Percentiles rank a stretch among this genome's conserved stretches.
Conservation (phyloP, 2,329 filamentous ascomycete genomes). For the Aspergillus puulaauensis region DNA sequence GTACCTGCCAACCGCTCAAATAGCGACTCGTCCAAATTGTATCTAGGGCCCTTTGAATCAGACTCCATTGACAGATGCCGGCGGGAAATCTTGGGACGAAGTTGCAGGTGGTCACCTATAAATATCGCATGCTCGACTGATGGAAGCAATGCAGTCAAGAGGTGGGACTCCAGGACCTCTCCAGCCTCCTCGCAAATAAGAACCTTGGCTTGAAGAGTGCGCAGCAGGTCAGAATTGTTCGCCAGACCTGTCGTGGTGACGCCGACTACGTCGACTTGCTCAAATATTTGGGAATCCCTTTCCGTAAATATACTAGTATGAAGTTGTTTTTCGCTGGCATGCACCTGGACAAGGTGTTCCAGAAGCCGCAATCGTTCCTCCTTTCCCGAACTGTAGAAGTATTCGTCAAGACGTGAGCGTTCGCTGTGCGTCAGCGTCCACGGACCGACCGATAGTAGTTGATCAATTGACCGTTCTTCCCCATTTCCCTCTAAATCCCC, state of each 20-base stretch:
- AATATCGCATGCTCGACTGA: slow-evolving; percentile 10
- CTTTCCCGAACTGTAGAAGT: neutral
- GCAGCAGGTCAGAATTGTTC: neutral
- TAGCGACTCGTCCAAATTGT: slow-evolving; percentile 50
- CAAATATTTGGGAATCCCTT: neutral
- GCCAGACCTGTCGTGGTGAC: slow-evolving; percentile 13
- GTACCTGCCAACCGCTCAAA: slow-evolving; percentile 51
- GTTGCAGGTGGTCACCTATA: slow-evolving; percentile 27
- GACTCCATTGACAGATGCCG: slow-evolving; percentile 25
- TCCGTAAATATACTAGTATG: neutral
- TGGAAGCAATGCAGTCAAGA: slow-evolving; percentile 6
- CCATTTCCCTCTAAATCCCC: neutral
- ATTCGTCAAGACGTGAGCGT: neutral
- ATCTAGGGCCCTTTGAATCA: slow-evolving; percentile 31
- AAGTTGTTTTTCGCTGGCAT: neutral
- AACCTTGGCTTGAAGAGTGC: neutral
- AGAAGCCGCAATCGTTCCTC: neutral
- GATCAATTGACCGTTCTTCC: neutral
- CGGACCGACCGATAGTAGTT: neutral
- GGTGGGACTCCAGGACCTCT: slow-evolving; percentile 12
- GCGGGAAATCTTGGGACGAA: slow-evolving; percentile 40
- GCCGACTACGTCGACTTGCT: slow-evolving; percentile 4
- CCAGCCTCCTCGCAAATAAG: slow-evolving; percentile 13
- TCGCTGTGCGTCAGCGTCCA: neutral
- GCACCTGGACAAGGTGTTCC: neutral